Base-by-base conservation (phyloP, 352 stramenopile species). In the Phytophthora syringae region DNA sequence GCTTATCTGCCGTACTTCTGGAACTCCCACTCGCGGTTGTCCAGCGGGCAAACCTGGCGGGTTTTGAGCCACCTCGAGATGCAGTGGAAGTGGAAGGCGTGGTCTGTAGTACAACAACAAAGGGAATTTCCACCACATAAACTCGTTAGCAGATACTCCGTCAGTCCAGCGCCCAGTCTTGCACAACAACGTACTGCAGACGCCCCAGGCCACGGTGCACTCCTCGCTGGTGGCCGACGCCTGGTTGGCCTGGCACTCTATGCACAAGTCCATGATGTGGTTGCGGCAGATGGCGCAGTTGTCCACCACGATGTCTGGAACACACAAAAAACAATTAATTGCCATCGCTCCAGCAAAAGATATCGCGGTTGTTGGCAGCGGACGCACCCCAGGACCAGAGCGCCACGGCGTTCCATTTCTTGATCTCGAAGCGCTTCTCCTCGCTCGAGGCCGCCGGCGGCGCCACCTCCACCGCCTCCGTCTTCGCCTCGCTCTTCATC, bases 1-100 rank as follows among this genome's bases (percentile, higher is more conserved):
- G 40, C 28, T 80, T 94, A 95, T 84, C 86, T 89, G 60, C 86
- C 86, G 70, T 95, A 95, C 83, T 99, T 99, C 60, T 98, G 92
- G 87, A 99, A 99, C 61, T 99, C 98, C 98, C 98, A 99, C 86
- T 99, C 97, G 75, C 98, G 98, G 84, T 99, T 99, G 86, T 98
- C 99, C 45, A 99, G 79, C 36, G 98, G 98, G 88, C 98, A 99
- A 45, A 99, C 97, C 66, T 97, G 97, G 48, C 97, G 84, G 18
- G 97, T 99, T 86, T 99, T 99, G 51, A 99, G 85, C 98, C 98
- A 99, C 63, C 98, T 92, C 70, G 98, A 98, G 69, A 99, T 99
- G 84, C 98, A 99, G 84, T 99, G 97, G 55, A 99, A 98, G 84
- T 99, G 98, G 83, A 99, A 99, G 11, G 98, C 97, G 73, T 99